These are phyloP conservation scores for Hyphopichia buzzinii DNA, from an alignment of 1,139 yeast species.

Conservation along the genomic window DNA sequence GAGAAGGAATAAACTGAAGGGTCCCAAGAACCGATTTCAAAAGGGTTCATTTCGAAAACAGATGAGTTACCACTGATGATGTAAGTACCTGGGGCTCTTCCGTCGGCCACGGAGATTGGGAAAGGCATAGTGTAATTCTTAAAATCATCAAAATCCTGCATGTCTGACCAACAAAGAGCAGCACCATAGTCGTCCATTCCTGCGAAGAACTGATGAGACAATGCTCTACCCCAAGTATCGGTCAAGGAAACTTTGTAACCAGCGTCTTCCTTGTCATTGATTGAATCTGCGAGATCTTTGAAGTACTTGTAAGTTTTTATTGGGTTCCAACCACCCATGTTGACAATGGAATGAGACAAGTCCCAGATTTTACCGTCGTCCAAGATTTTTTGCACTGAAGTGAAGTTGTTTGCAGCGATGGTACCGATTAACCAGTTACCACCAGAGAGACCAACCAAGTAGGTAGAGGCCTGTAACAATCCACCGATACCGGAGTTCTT, in stretches of 20 bases:
- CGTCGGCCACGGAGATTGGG: slow-evolving; percentile 78
- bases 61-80: slow-evolving; percentile 67
- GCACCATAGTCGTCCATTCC: slow-evolving; percentile 56
- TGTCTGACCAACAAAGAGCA: slow-evolving; percentile 63
- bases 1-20: slow-evolving; percentile 67
- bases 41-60: slow-evolving; percentile 76
- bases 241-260: slow-evolving; percentile 78
- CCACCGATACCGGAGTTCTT: slow-evolving; percentile 68
- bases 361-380: slow-evolving; percentile 64
- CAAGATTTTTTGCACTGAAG: slow-evolving; percentile 61
- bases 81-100: slow-evolving; percentile 66
- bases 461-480: slow-evolving; percentile 68
- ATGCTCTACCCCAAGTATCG: slow-evolving; percentile 92
- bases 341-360: slow-evolving; percentile 56
- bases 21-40: slow-evolving; percentile 89
- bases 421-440: slow-evolving; percentile 87
- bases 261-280: slow-evolving; percentile 63
- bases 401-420: slow-evolving; percentile 76
- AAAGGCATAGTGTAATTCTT: slow-evolving; percentile 68
- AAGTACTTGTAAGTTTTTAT: slow-evolving; percentile 57
- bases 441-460: slow-evolving; percentile 79
- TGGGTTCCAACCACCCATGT: slow-evolving; percentile 70
- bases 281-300: slow-evolving; percentile 49
- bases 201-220: slow-evolving; percentile 74
- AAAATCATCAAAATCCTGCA: slow-evolving; percentile 55